These are phyloP conservation scores for Russula brevipes DNA, from an alignment of 768 basidiomycete genomes.

Conservation along the genomic window DNA sequence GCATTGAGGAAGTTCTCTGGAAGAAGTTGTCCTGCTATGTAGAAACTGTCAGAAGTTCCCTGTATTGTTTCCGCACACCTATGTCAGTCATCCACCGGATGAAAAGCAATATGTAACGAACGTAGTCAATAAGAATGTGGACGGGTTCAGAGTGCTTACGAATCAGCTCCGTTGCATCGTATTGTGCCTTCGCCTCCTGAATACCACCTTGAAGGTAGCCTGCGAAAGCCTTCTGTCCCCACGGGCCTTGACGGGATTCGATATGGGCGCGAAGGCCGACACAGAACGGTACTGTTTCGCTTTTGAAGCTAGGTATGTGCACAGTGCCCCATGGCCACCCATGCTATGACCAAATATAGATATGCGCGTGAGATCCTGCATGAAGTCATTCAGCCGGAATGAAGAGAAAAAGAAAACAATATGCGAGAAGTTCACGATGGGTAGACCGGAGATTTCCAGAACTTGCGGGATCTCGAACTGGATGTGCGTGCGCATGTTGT, in stretches of 20 bases:
- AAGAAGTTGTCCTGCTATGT: slow-evolving; percentile 79
- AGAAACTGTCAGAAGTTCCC: slow-evolving; percentile 81
- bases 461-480: slow-evolving; percentile 79
- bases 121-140: slow-evolving; percentile 84
- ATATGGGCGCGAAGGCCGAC: slow-evolving; percentile 83
- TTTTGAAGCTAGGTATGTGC: slow-evolving; percentile 76
- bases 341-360: slow-evolving; percentile 96
- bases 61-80: slow-evolving; percentile 29
- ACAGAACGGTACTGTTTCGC: slow-evolving; percentile 73
- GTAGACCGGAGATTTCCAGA: slow-evolving; percentile 65
- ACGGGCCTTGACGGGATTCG: slow-evolving; percentile 84
- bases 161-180: slow-evolving; percentile 87
- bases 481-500: slow-evolving; percentile 87
- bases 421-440: slow-evolving; percentile 49
- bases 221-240: slow-evolving; percentile 89
- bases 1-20: slow-evolving; percentile 86
- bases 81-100: neutral
- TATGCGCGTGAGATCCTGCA: slow-evolving; percentile 72
- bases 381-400: neutral
- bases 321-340: slow-evolving; percentile 95
- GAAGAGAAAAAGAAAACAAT: neutral
- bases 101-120: slow-evolving; percentile 34
- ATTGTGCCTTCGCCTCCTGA: slow-evolving; percentile 63
- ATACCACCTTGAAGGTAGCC: slow-evolving; percentile 78
- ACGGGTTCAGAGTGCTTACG: slow-evolving; percentile 54